Base-by-base conservation (phyloP, 306 rosid genomes). In the Cicer yamashitae region DNA sequence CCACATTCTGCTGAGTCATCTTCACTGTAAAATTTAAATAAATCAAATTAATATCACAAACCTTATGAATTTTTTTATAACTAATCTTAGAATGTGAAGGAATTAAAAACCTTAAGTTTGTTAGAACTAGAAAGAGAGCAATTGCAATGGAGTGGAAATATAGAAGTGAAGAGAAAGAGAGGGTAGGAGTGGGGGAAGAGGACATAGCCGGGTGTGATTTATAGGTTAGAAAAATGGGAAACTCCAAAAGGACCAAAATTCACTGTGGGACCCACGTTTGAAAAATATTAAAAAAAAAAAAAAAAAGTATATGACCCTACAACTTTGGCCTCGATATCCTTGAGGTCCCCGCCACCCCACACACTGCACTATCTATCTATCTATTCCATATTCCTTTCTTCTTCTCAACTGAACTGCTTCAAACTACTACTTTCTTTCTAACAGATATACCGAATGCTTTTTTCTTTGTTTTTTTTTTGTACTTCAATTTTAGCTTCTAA, bases 1-100 rank as follows among this genome's bases (percentile, higher is more conserved):
- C 40, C 82, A 88, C 93, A 91, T 91, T 91, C 82, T 87, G 91
- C 73, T 87, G 92, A 46, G 97, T 91, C 99, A 94, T 76, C 38
- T 44, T 79, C 70, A 11, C 88, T 83, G 86, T 75, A 74, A 25
- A 3, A 25, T 25, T 25, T 25, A 25, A 25, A 25, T 25, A 25
- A 2, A 25, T 25, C 17, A 58, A 13, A 58, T 51, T 13, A 6
- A 50, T 6, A 50, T 51, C 56, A 50, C 7, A 47, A 8, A 50
- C 2, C 17, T n/a, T 57, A 57, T 2, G 1, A 52, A 5, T 9
- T 3, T 20, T 10, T 5, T 20, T 11, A 22, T 10, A 20, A 57
- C 20, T 8, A 18, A 57, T 30, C 14, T 57, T 4, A 10, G 46
- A 62, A 39, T 62, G 46, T 62, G 25, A 62, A n/a, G 46, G 6